Evolutionary conservation across 345 rosid genomes (phyloP).

Genomic region (Linum trigynum): DNA sequence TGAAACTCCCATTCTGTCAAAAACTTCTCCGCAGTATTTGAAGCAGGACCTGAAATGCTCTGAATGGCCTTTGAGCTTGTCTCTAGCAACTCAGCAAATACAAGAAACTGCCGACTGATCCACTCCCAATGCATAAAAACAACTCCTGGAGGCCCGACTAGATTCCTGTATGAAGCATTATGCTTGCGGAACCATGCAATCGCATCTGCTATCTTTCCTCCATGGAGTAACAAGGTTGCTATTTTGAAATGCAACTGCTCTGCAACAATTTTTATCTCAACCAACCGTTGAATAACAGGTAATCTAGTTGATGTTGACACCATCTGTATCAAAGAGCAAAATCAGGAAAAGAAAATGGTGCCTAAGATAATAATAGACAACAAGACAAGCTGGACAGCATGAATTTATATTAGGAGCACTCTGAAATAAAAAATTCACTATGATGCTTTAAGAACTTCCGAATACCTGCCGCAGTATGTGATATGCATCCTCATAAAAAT

Average conservation of each 20-base stretch:
- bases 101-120: constrained; percentile 90
- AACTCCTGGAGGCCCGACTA: constrained; percentile 57
- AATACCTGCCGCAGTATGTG: constrained; percentile 60
- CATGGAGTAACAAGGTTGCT: constrained; percentile 77
- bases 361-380: background rate
- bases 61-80: constrained; percentile 55
- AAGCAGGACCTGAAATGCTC: constrained; percentile 34
- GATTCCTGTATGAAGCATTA: constrained; percentile 48
- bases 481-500: constrained; percentile 64
- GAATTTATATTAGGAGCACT: background rate
- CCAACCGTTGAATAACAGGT: constrained; percentile 71
- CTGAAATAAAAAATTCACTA: background rate
- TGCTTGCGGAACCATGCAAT: constrained; percentile 79
- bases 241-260: constrained; percentile 89
- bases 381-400: background rate
- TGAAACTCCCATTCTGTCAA: constrained; percentile 77
- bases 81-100: constrained; percentile 87
- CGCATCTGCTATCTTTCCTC: constrained; percentile 78
- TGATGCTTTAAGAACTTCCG: background rate
- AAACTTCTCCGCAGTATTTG: constrained; percentile 32
- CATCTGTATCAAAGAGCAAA: constrained; percentile 38
- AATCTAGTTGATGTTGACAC: constrained; percentile 62
- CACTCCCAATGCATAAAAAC: constrained; percentile 90
- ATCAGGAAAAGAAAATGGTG: background rate
- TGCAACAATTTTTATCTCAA: constrained; percentile 75